These are phyloP conservation scores for Schoenoplectus tabernaemontani DNA, from an alignment of 202 grass and related monocot genomes.

Conservation along the genomic window DNA sequence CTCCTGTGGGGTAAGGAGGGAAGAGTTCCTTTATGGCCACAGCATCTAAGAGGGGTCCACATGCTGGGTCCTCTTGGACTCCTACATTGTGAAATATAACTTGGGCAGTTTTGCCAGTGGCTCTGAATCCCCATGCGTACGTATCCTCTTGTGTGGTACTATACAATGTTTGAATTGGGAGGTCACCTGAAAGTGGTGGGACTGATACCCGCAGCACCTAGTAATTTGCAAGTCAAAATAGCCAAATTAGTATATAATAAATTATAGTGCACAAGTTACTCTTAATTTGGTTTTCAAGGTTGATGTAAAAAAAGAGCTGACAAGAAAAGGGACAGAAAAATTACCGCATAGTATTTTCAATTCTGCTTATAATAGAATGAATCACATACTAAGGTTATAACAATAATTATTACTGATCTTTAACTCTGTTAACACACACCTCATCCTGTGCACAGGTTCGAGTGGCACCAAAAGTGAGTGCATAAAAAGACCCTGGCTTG, in stretches of 20 bases:
- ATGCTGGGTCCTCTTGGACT: slow-evolving; percentile 64
- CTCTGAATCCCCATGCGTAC: slow-evolving; percentile 83
- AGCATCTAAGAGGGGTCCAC: slow-evolving; percentile 75
- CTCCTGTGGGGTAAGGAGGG: slow-evolving; percentile 64
- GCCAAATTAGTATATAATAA: neutral
- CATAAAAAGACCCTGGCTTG: slow-evolving; percentile 65
- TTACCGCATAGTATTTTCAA: too few species aligned
- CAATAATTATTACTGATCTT: neutral
- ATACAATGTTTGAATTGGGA: slow-evolving; percentile 83
- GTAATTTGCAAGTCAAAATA: neutral
- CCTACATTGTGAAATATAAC: slow-evolving; percentile 81
- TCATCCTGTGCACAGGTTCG: slow-evolving; percentile 96
- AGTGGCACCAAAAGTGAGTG: slow-evolving; percentile 88
- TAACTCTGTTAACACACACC: slow-evolving; percentile 7
- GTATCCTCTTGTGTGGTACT: slow-evolving; percentile 63
- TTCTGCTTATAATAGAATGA: too few species aligned
- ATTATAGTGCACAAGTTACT: neutral
- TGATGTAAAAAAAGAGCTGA: neutral
- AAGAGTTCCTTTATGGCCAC: slow-evolving; percentile 90
- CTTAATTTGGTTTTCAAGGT: neutral
- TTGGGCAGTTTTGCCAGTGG: slow-evolving; percentile 30
- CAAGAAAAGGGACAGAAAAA: neutral
- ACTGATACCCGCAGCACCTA: slow-evolving; percentile 49
- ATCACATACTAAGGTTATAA: neutral
- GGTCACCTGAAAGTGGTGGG: slow-evolving; percentile 55